Base-by-base conservation (phyloP, 495 filamentous ascomycete genomes). In the Talaromyces adpressus region DNA sequence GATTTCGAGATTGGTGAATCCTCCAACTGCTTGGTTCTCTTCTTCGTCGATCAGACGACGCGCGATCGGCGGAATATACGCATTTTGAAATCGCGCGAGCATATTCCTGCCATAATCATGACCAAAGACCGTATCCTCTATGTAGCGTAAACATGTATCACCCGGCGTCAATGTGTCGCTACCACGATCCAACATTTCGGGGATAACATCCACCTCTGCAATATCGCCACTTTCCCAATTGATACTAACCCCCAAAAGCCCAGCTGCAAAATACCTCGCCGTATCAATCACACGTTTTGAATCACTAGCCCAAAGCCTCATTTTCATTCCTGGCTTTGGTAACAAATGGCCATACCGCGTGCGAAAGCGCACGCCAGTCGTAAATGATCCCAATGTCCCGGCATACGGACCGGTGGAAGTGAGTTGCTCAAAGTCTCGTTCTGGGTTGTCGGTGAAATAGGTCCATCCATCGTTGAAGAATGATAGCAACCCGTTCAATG, bases 161-260 rank as follows among this genome's bases (percentile, higher is more conserved):
- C 82, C 81, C 1, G 85, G 83, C 2, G 85, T 87, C 18, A 87
- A 74, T 2, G 85, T 86, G 61, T 87, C 77, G 9, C 75, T 83
- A 6, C 81, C 75, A 16, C 70, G 76, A 27, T 79, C 75, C 30
- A 72, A 69, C 3, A 71, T 77, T 63, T 87, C 83, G 18, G 84
- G 79, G 29, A 87, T 79, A 53, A 87, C 67, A 22, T 84, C 70
- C 6, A 86, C 65, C 25, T 71, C 70, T 23, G 80, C 75, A 16
- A 63, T 66, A 39, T 66, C 65, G n/a, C 27, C 64, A 0, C 57
- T 68, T 25, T 78, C 68, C 81, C 79, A 82, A 53, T 84, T 73
- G 11, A 84, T 16, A 41, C 36, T 41, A 16, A 41, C 69, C 0
- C 83, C 85, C 63, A 86, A 85, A 62, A 86, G 74, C 2, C 85